A percentile compares a stretch with the other conserved stretches of the same genome.
Evolutionary conservation across 2,329 filamentous ascomycete genomes (phyloP).

Genomic region (Phialocephala subalpina): DNA sequence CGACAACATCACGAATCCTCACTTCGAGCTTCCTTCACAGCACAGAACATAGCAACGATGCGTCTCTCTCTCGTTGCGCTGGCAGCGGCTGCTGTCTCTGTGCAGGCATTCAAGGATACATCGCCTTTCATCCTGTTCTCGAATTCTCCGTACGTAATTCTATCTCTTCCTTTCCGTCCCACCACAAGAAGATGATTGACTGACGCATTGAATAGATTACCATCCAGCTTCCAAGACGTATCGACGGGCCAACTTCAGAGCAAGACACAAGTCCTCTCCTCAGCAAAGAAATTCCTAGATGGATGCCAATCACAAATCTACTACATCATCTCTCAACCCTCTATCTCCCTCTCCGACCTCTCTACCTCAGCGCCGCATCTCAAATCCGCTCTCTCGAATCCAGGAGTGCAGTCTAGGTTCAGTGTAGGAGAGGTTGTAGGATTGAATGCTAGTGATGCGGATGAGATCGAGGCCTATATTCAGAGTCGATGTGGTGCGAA

Average conservation of each 20-base stretch:
- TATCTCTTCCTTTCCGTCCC: background rate
- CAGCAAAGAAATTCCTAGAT: conserved; percentile 57
- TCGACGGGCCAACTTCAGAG: conserved; percentile 36
- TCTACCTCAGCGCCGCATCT: conserved; percentile 57
- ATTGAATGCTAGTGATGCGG: conserved; percentile 47
- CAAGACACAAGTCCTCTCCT: conserved; percentile 30
- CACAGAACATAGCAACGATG: conserved; percentile 52
- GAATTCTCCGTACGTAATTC: conserved; percentile 51
- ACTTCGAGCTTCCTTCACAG: conserved; percentile 3
- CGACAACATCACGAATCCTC: conserved; percentile 28
- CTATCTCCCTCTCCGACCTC: conserved; percentile 76
- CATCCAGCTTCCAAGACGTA: conserved; percentile 18
- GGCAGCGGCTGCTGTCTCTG: conserved; percentile 63
- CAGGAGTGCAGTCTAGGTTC: conserved; percentile 30
- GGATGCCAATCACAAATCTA: conserved; percentile 79
- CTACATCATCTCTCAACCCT: conserved; percentile 79
- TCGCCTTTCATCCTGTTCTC: conserved; percentile 92
- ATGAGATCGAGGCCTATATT: conserved; percentile 55
- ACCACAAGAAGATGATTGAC: background rate
- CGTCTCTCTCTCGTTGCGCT: conserved; percentile 60
- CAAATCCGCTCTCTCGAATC: conserved; percentile 45
- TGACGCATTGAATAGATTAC: background rate
- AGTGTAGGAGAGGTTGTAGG: conserved; percentile 67
- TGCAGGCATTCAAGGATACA: conserved; percentile 81
- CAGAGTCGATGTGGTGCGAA: conserved; percentile 53